Conservation (phyloP, 164 flowering plant genomes). For the Stephania japonica region DNA sequence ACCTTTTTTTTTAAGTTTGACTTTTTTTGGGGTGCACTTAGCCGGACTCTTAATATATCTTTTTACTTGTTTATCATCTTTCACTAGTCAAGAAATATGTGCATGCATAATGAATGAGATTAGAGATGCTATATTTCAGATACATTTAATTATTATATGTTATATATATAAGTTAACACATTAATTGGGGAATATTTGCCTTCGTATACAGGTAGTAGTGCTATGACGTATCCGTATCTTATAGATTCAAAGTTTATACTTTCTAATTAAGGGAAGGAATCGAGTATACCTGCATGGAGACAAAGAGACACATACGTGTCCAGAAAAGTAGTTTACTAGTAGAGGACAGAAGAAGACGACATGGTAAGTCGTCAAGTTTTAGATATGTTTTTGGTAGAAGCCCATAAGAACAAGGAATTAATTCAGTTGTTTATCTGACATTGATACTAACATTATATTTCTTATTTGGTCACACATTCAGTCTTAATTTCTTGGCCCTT, state of each 20-base stretch:
- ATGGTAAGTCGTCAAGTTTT: not conserved
- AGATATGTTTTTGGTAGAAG: not conserved
- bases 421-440: conserved; percentile 10
- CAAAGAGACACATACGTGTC: not conserved
- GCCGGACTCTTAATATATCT: no score
- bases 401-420: conserved; percentile 7
- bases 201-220: not conserved
- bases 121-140: not conserved
- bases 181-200: not conserved
- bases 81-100: not conserved
- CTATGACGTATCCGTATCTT: not conserved
- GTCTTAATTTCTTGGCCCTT: not conserved
- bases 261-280: not conserved
- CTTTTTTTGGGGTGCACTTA: no score
- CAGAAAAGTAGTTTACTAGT: not conserved
- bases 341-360: not conserved
- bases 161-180: not conserved
- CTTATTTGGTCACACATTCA: not conserved
- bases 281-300: conserved; percentile 1
- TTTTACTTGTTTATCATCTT: not conserved
- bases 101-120: not conserved
- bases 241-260: not conserved
- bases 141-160: not conserved
- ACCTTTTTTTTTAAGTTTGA: no score
- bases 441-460: conserved; percentile 5